A percentile compares a stretch with the other conserved stretches of the same genome.
These are phyloP conservation scores for Dactylonectria macrodidyma DNA, from an alignment of 2,329 filamentous ascomycete species.

Conservation along the genomic window DNA sequence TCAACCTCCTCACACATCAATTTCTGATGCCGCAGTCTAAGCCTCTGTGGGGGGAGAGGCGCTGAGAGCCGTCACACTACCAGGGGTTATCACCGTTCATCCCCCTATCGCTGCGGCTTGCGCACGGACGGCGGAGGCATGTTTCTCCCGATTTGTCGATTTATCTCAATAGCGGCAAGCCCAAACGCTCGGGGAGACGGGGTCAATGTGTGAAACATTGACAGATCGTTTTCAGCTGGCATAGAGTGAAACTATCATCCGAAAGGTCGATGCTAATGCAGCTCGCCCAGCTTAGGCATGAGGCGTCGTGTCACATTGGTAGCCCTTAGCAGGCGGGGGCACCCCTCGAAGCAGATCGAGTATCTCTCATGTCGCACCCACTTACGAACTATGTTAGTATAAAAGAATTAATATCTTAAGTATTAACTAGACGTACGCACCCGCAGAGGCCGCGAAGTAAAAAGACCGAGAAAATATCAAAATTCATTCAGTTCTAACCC, in stretches of 20 bases:
- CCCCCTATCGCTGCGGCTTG: background rate
- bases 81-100: background rate
- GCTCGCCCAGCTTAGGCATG: background rate
- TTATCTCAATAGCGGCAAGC: background rate
- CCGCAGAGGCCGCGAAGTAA: too few species aligned
- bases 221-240: background rate
- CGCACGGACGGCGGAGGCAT: background rate
- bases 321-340: too few species aligned
- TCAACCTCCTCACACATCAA: background rate
- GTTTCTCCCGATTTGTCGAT: background rate
- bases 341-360: too few species aligned
- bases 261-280: background rate
- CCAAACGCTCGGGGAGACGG: background rate
- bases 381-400: too few species aligned
- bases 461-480: too few species aligned
- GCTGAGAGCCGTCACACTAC: background rate
- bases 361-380: too few species aligned
- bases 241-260: background rate
- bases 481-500: too few species aligned
- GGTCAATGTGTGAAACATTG: background rate
- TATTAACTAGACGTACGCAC: too few species aligned
- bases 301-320: background rate
- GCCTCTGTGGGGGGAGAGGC: background rate
- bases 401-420: too few species aligned
- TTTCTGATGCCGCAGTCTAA: background rate